phyloP scores from a whole-genome alignment of 2,329 filamentous ascomycete species.

The Neonectria punicea region DNA sequence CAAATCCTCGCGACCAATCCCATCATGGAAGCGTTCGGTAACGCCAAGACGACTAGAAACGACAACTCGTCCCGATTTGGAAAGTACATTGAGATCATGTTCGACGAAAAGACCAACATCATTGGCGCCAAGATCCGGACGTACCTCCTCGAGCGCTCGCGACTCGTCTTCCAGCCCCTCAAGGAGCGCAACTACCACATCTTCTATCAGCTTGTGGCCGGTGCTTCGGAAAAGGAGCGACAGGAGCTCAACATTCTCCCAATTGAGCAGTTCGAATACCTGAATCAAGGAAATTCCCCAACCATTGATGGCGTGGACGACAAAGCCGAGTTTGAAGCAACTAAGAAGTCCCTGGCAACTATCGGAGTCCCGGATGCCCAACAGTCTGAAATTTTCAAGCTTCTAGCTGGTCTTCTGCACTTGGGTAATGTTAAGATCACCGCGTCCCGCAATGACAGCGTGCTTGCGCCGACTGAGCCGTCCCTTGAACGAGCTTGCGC shows the following conservation, averaged over 20 bases:
- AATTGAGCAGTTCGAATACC: slow-evolving; percentile 92
- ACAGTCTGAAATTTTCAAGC: slow-evolving; percentile 87
- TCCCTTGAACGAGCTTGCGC: slow-evolving; percentile 82
- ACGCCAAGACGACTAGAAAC: slow-evolving; percentile 99
- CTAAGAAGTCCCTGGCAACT: slow-evolving; percentile 84
- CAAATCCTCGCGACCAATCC: slow-evolving; percentile 98
- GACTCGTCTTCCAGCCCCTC: slow-evolving; percentile 94
- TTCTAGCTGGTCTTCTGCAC: slow-evolving; percentile 91
- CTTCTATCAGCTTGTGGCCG: slow-evolving; percentile 96
- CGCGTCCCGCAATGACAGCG: slow-evolving; percentile 87
- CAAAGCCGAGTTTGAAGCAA: slow-evolving; percentile 91
- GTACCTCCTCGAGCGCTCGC: slow-evolving; percentile 93
- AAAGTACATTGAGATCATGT: slow-evolving; percentile 99
- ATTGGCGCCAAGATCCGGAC: slow-evolving; percentile 98
- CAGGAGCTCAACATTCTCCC: slow-evolving; percentile 82
- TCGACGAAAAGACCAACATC: slow-evolving; percentile 93
- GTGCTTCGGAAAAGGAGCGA: slow-evolving; percentile 85
- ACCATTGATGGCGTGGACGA: slow-evolving; percentile 95
- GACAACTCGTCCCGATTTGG: slow-evolving; percentile 99
- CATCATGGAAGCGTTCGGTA: slow-evolving; percentile 99
- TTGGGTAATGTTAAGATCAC: slow-evolving; percentile 97
- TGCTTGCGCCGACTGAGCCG: slow-evolving; percentile 82
- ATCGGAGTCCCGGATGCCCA: slow-evolving; percentile 82
- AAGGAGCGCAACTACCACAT: slow-evolving; percentile 99
- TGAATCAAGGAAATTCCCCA: slow-evolving; percentile 94